Evolutionary conservation across 306 rosid species (phyloP), one percentile per base, ranked within the genome.

Genomic region (Echinosophora koreensis): DNA sequence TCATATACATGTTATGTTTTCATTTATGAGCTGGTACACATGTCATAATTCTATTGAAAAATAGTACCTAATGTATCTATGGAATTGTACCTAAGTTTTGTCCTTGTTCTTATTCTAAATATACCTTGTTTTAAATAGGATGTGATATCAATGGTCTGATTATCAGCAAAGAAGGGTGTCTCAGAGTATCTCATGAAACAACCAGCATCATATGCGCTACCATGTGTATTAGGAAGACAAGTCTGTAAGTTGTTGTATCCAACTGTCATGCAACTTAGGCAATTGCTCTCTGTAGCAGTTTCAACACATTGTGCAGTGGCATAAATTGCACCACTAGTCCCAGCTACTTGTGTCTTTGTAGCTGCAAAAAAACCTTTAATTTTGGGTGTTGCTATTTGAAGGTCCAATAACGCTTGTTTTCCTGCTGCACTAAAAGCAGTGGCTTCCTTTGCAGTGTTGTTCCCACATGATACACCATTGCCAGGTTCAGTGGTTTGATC

Each of bases 291-390:
- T 17, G 57, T 49, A 54, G 65, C 80, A 11, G 90, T 83, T 57
- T 88, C 90, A 38, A 60, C 86, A 70, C 96, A 90, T 10, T 90
- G 96, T 50, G 96, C 92, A 66, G 85, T 27, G 1, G 87, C 93
- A 69, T 87, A 90, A 1, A 88, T 63, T 37, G 85, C 65, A 30
- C 60, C 10, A 22, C 22, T 22, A 22, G 22, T 22, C 4, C 79
- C 74, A 3, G n/a, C 55, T 8, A 78, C 65, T 8, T 50, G 51
- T 39, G 78, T 86, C 80, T 54, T 80, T 0, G 51, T 77, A 8
- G 89, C 92, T 9, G 89, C 90, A 62, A 46, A 86, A 63, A 86
- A 90, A 0, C 91, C 87, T n/a, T 73, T 54, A 0, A 75, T 79
- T 65, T 22, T 86, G 0, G 87, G 78, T 55, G 87, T 79, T 69